These are phyloP conservation scores for Ophiocordyceps camponoti-saundersi DNA, from an alignment of 2,329 filamentous ascomycete species.

Conservation along the genomic window DNA sequence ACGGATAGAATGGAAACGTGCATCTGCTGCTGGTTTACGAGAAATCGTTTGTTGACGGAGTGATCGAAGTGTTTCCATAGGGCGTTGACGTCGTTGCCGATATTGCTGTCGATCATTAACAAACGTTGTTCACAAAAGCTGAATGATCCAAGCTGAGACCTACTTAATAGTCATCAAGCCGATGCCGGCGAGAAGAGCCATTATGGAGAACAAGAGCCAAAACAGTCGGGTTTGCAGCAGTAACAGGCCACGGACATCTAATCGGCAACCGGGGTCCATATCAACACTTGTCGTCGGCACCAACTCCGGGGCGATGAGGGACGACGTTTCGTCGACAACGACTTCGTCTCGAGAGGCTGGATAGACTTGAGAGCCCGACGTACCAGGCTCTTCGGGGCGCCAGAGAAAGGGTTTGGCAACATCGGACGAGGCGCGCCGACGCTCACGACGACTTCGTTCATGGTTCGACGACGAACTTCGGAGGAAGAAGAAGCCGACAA, in stretches of 20 bases:
- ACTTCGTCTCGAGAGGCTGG: not conserved
- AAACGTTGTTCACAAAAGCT: too few species aligned
- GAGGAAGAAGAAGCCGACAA: constrained; percentile 72
- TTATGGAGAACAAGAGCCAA: constrained; percentile 77
- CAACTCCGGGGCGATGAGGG: constrained; percentile 43
- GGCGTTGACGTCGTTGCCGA: constrained; percentile 76
- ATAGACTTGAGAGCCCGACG: constrained; percentile 18
- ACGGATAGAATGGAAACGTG: constrained; percentile 92
- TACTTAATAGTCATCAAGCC: constrained; percentile 99
- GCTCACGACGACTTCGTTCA: constrained; percentile 10
- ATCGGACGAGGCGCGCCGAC: not conserved
- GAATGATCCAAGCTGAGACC: too few species aligned
- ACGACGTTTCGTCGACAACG: constrained; percentile 58
- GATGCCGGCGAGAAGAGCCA: constrained; percentile 82
- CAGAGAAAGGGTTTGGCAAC: not conserved
- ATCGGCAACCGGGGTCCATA: constrained; percentile 56
- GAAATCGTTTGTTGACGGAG: constrained; percentile 52
- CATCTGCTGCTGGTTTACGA: constrained; percentile 68
- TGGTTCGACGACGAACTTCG: constrained; percentile 43
- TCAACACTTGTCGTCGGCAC: constrained; percentile 45
- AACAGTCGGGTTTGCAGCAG: constrained; percentile 62
- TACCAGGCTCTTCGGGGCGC: constrained; percentile 43
- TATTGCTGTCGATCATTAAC: constrained; percentile 46
- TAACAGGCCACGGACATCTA: constrained; percentile 78
- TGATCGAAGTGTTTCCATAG: constrained; percentile 79